Percentiles rank a stretch among this genome's conserved stretches.
These are phyloP conservation scores for Ceratobasidium sp. DNA, from an alignment of 1,284 basidiomycete species.

Conservation along the genomic window DNA sequence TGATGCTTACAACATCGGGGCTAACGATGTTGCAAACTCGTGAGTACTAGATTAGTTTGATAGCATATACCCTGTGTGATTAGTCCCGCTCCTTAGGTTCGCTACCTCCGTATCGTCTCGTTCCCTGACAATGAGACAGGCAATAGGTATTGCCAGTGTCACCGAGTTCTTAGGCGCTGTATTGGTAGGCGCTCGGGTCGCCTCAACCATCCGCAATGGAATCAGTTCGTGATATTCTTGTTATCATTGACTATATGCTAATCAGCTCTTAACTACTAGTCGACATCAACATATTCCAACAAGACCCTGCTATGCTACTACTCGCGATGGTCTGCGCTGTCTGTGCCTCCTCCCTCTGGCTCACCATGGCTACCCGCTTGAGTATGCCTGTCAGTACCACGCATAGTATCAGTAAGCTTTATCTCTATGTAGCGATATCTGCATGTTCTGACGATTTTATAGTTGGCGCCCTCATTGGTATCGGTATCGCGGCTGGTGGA, in stretches of 20 bases:
- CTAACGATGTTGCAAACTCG: slow-evolving; percentile 58
- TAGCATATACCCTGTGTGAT: slow-evolving; percentile 47
- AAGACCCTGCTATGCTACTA: slow-evolving; percentile 62
- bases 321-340: slow-evolving; percentile 63
- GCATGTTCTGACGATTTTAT: slow-evolving; percentile 63
- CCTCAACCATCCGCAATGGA: slow-evolving; percentile 65
- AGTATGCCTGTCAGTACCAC: slow-evolving; percentile 51
- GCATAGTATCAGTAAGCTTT: slow-evolving; percentile 45
- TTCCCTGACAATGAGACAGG: slow-evolving; percentile 63
- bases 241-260: not conserved
- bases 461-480: slow-evolving; percentile 63
- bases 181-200: slow-evolving; percentile 61
- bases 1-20: slow-evolving; percentile 65
- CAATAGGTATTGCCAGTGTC: slow-evolving; percentile 62
- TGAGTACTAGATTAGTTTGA: not conserved
- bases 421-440: slow-evolving; percentile 28
- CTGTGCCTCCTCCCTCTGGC: slow-evolving; percentile 55
- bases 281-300: slow-evolving; percentile 57
- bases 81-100: slow-evolving; percentile 58
- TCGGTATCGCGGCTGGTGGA: slow-evolving; percentile 63
- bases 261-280: slow-evolving; percentile 18
- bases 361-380: slow-evolving; percentile 47
- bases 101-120: slow-evolving; percentile 64
- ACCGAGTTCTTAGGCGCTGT: slow-evolving; percentile 71
- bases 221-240: slow-evolving; percentile 55